Base-by-base conservation (phyloP, 1,139 yeast genomes). In the Suhomyces atakaporum region DNA sequence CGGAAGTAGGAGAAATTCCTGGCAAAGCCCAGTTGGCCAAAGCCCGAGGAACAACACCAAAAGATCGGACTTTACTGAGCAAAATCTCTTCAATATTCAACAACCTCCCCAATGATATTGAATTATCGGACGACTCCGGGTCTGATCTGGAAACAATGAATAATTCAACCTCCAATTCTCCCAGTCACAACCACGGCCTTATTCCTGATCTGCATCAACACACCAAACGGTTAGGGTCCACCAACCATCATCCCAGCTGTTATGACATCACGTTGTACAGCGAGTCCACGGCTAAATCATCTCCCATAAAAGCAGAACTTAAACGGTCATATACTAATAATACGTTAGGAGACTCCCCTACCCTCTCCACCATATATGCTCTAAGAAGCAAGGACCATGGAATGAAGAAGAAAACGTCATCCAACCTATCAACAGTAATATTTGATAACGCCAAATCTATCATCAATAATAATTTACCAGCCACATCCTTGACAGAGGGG, bases 41-140 rank as follows among this genome's bases (percentile, higher is more conserved):
- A 10, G 8, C 20, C 20, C 26, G 27, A 4, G 33, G 29, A 4
- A 13, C 40, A 8, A 27, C 36, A 4, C 11, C 31, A 2, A 27
- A 33, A 16, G 47, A 36, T 16, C 29, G 35, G 5, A 31, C 59
- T 12, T 44, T 56, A 7, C 59, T 48, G 41, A 53, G 49, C 38
- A 44, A 51, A 16, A 67, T 67, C 9, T 58, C 73, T 1, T 61
- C 74, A 6, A 64, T 70, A 3, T 72, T 72, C 49, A 72, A 65
- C 40, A 72, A 72, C 33, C 51, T 72, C 10, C 77, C 77, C 8
- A 72, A 72, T 45, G 77, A 72, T 50, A 69, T 72, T 36, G 77
- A 71, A 42, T 49, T 72, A 7, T 69, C 75, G 0, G 77, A 72
- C 39, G 77, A 71, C 47, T 68, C 75, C 3, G 75, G 73, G 5